Base-by-base conservation (phyloP, 306 rosid species). In the Trifolium repens region DNA sequence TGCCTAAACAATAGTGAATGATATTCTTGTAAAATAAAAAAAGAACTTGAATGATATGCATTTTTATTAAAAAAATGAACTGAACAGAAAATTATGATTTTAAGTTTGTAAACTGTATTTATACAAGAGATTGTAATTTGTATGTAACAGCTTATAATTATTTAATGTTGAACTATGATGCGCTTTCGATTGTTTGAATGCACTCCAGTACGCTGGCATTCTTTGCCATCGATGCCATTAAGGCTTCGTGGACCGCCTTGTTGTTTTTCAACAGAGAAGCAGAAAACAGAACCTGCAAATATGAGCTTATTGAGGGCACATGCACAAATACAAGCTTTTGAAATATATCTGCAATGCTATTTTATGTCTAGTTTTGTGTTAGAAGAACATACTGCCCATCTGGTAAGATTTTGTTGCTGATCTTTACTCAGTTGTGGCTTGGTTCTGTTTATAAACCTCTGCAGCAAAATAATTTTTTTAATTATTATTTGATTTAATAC, bases 361-460 rank as follows among this genome's bases (percentile, higher is more conserved):
- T 66, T 10, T 67, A n/a, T 60, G 14, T 37, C 26, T 63, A 37
- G 53, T 17, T 64, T 43, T 69, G 68, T 40, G 35, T 46, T 37
- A 6, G 77, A 78, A 65, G 42, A 83, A 86, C 97, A 68, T 86
- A 94, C 98, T 10, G 98, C 97, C 98, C 98, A 91, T 91, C 97
- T 90, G 8, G 97, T 94, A 57, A 94, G 93, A 85, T 91, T 94
- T 81, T 94, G 97, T 75, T 91, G 97, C 89, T 91, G 97, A 17
- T 91, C 98, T 82, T 94, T 88, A 87, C 89, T 90, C 49, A 94
- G 78, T 69, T 72, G 89, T 66, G 97, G 98, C 79, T 89, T 91
- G 83, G 91, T 86, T 90, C 98, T 84, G 91, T 94, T 94, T 78
- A 94, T 85, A 70, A 91, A 85, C 59, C 98, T 91, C 97, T 91